Evolutionary conservation across 768 basidiomycete species (phyloP), one percentile per base, ranked within the genome.

Genomic region (Nidularia pulvinata): DNA sequence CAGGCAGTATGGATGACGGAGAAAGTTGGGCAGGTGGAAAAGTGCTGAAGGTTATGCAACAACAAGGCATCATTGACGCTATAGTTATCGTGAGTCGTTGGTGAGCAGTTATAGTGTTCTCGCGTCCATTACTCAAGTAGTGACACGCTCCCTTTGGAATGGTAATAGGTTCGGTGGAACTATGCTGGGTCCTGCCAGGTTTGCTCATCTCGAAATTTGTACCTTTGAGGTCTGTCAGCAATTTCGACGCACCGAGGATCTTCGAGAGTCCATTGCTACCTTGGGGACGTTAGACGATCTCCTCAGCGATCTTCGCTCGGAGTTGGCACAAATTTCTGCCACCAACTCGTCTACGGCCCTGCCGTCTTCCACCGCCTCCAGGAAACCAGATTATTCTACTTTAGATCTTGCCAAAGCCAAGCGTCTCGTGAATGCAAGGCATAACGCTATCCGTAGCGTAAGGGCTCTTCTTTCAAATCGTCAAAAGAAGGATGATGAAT

Each of bases 21-120:
- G 93, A 93, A 69, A 80, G 80, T 58, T 88, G 83, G 77, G 90
- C 81, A 32, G 86, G 88, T 30, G 75, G 70, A 13, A 79, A 76
- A 55, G 74, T 91, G 32, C 64, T 89, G 57, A 82, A 78, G 58
- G 80, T 83, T 10, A 88, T 95, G 87, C 78, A 83, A 60, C 71
- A 74, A n/a, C 77, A 84, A 56, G 86, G 83, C 1, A 76, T 85
- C 14, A 77, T 93, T 30, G 92, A 94, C 64, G 89, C 86, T 7
- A 88, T 88, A 3, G 86, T 93, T 9, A 77, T 93, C 55, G 88
- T 93, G 37, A 86, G 82, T 67, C 82, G 92, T 53, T 90, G 91
- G 89, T 91, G 65, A 63, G 68, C 53, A 19, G 2, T 48, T 33
- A 33, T 43, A 30, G 44, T 19, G 37, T 6, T 34, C 16, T 30